Percentiles rank a stretch among this genome's conserved stretches.
Evolutionary conservation across 1,284 basidiomycete species (phyloP).

Genomic region (Cutaneotrichosporon mucoides): DNA sequence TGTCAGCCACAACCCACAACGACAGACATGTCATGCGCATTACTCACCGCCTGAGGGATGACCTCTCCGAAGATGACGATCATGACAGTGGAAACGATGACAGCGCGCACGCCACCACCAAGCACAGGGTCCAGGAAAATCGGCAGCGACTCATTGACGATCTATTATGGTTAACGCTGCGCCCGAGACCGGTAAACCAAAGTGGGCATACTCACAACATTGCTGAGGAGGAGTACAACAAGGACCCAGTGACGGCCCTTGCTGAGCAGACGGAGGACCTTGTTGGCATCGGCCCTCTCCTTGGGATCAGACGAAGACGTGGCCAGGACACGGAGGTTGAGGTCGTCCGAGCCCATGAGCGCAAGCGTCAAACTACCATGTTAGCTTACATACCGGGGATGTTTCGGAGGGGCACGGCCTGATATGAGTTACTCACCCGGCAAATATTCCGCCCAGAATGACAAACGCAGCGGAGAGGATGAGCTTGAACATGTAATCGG

Average conservation of each 20-base stretch:
- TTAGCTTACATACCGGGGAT: no score
- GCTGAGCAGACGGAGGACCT: slow-evolving; percentile 70
- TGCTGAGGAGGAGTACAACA: slow-evolving; percentile 76
- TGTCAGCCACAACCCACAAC: background rate
- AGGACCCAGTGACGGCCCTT: slow-evolving; percentile 92
- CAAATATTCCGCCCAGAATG: slow-evolving; percentile 75
- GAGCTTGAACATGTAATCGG: slow-evolving; percentile 63
- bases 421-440: slow-evolving; percentile 58
- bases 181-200: background rate
- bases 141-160: slow-evolving; percentile 85
- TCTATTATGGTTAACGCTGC: slow-evolving; percentile 47
- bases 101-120: slow-evolving; percentile 75
- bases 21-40: background rate
- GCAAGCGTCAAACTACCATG: slow-evolving; percentile 67
- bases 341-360: slow-evolving; percentile 89
- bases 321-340: slow-evolving; percentile 81
- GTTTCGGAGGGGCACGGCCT: background rate
- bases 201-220: slow-evolving; percentile 61
- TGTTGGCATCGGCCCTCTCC: slow-evolving; percentile 67
- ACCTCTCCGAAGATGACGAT: slow-evolving; percentile 73
- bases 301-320: slow-evolving; percentile 67
- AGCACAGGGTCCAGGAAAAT: slow-evolving; percentile 84
- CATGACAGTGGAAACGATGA: slow-evolving; percentile 75
- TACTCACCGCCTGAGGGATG: slow-evolving; percentile 62
- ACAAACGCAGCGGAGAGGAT: slow-evolving; percentile 64